Percentiles rank a stretch among this genome's conserved stretches.
Conservation (phyloP, 441 rosid genomes). For the Adansonia grandidieri region DNA sequence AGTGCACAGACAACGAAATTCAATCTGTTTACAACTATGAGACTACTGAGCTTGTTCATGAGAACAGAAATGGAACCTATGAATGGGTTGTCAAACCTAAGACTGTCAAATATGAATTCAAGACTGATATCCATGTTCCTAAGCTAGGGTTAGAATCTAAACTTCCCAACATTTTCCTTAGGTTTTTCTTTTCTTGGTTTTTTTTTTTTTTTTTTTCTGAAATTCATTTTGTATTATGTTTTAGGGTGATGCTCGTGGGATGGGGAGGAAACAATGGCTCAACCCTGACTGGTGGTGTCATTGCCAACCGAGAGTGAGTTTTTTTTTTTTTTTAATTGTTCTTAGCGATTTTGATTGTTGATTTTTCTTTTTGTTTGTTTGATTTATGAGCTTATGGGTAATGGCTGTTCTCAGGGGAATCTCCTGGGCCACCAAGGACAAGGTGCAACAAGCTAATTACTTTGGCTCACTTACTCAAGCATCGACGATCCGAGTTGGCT, state of each 20-base stretch:
- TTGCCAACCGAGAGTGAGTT: slow-evolving; percentile 89
- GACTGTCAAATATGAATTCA: slow-evolving; percentile 85
- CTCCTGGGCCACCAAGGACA: slow-evolving; percentile 98
- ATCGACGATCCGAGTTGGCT: slow-evolving; percentile 83
- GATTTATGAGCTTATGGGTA: neutral
- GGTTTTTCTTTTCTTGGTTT: neutral
- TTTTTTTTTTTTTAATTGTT: neutral
- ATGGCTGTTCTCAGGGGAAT: slow-evolving; percentile 60
- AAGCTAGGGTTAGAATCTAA: slow-evolving; percentile 72
- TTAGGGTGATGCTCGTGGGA: slow-evolving; percentile 94
- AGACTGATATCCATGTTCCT: slow-evolving; percentile 76
- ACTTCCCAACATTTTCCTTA: slow-evolving; percentile 4
- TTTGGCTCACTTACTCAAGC: slow-evolving; percentile 96
- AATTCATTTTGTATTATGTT: neutral
- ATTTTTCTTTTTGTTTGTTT: neutral
- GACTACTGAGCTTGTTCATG: slow-evolving; percentile 90
- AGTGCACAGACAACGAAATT: slow-evolving; percentile 63
- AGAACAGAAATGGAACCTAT: slow-evolving; percentile 71
- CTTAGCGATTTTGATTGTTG: neutral
- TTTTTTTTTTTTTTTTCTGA: neutral
- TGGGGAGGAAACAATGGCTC: slow-evolving; percentile 99
- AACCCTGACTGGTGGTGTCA: slow-evolving; percentile 85
- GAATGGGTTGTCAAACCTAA: slow-evolving; percentile 93
- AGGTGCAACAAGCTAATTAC: slow-evolving; percentile 91
- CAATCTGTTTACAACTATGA: slow-evolving; percentile 64